Conservation (phyloP, 345 rosid species). For the Kandelia obovata region DNA sequence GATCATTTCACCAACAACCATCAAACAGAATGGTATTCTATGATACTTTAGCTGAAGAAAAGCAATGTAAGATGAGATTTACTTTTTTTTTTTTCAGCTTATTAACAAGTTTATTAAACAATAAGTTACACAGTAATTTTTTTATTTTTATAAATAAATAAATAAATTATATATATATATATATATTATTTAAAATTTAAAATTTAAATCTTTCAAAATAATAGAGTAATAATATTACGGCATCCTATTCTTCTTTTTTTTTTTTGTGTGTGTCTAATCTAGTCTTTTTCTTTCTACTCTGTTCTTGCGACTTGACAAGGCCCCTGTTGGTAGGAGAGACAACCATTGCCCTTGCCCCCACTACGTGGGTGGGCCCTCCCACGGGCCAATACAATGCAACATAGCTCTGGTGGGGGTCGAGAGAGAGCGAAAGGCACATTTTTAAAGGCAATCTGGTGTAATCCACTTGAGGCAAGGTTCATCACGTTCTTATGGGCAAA, state of each 20-base stretch:
- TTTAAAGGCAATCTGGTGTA: background rate
- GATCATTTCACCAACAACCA: conserved; percentile 55
- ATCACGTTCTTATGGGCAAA: conserved; percentile 15
- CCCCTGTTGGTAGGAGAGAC: conserved; percentile 31
- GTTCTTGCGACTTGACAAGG: conserved; percentile 26
- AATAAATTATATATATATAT: too few species aligned
- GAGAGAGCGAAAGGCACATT: too few species aligned
- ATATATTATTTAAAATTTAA: too few species aligned
- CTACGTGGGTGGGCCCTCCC: conserved; percentile 20
- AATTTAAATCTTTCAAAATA: too few species aligned
- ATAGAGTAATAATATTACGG: too few species aligned
- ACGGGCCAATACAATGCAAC: conserved; percentile 15
- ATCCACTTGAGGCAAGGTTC: conserved; percentile 20
- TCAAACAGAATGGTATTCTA: conserved; percentile 25
- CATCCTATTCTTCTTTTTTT: conserved; percentile 18
- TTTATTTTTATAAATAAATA: too few species aligned
- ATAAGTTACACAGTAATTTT: too few species aligned
- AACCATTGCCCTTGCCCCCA: conserved; percentile 44
- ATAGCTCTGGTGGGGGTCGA: background rate
- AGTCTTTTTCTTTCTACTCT: background rate
- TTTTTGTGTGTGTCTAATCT: too few species aligned
- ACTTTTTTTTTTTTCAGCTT: background rate
- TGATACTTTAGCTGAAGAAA: conserved; percentile 24
- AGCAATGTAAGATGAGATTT: conserved; percentile 21
- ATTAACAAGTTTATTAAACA: too few species aligned